phyloP scores from a whole-genome alignment of 2,329 filamentous ascomycete genomes.

The Trichoderma koningii region DNA sequence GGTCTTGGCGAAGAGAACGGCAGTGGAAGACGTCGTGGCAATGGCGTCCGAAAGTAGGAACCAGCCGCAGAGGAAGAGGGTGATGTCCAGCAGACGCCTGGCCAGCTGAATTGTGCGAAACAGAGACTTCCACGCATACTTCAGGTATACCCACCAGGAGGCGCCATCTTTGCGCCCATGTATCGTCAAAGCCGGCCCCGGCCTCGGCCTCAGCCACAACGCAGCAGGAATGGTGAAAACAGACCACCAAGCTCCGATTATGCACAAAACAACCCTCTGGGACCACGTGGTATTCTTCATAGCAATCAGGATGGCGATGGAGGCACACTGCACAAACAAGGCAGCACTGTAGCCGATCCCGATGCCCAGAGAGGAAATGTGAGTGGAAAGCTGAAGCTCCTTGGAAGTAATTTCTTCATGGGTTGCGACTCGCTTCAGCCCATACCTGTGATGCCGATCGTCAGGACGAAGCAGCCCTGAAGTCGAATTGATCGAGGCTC shows the following conservation, averaged over 20 bases:
- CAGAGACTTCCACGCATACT: constrained; percentile 83
- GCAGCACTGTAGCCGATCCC: constrained; percentile 91
- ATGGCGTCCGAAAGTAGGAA: constrained; percentile 93
- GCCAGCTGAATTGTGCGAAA: constrained; percentile 78
- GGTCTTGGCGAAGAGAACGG: constrained; percentile 94
- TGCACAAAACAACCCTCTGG: constrained; percentile 80
- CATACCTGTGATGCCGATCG: constrained; percentile 31
- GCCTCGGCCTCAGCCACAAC: constrained; percentile 82
- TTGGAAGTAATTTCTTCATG: constrained; percentile 57
- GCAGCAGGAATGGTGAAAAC: constrained; percentile 86
- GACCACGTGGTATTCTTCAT: constrained; percentile 80
- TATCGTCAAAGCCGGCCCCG: constrained; percentile 74
- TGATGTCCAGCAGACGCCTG: constrained; percentile 68
- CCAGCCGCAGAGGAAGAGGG: constrained; percentile 84
- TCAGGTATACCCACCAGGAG: constrained; percentile 69
- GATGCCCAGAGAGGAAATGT: constrained; percentile 89
- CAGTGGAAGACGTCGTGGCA: constrained; percentile 90
- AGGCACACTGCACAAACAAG: constrained; percentile 77
- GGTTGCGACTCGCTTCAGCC: constrained; percentile 45
- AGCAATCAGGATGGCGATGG: constrained; percentile 73
- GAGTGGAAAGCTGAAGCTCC: constrained; percentile 80
- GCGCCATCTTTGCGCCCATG: constrained; percentile 41
- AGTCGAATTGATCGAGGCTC: constrained; percentile 45
- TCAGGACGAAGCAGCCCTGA: constrained; percentile 50
- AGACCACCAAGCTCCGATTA: constrained; percentile 92